A percentile compares a stretch with the other conserved stretches of the same genome.
These are phyloP conservation scores for Mycena capillaripes DNA, from an alignment of 768 basidiomycete genomes.

Conservation along the genomic window DNA sequence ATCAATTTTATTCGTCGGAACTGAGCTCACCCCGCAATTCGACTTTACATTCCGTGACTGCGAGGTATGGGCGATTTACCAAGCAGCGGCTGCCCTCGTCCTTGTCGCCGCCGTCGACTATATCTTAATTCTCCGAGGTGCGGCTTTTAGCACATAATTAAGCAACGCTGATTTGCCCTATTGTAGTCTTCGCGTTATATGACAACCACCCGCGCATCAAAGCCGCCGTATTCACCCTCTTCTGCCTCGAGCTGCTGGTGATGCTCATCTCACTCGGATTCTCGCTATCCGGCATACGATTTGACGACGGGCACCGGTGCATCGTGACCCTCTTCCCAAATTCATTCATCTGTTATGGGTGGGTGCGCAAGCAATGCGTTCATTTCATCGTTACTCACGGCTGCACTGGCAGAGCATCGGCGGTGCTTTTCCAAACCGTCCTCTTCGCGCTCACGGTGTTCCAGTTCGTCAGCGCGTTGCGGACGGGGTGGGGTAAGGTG, in stretches of 20 bases:
- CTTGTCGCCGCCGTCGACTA: slow-evolving; percentile 1
- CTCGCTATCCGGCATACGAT: background rate
- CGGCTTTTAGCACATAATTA: background rate
- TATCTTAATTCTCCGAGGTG: background rate
- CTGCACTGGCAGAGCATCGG: background rate
- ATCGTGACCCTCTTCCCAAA: background rate
- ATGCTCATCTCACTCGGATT: background rate
- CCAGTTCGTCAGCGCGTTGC: background rate
- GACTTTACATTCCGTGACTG: slow-evolving; percentile 5
- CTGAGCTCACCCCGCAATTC: background rate
- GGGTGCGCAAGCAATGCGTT: background rate
- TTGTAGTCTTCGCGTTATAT: slow-evolving; percentile 5
- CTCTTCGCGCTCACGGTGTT: background rate
- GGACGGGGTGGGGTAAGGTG: background rate
- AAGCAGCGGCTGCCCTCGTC: background rate
- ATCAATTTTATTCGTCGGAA: background rate
- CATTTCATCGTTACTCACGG: background rate
- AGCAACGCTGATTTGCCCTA: background rate
- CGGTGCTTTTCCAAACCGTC: background rate
- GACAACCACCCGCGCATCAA: background rate
- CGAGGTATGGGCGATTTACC: background rate
- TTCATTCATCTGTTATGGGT: background rate
- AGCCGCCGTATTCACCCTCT: background rate
- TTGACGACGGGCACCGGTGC: background rate
- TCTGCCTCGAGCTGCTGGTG: background rate